Evolutionary conservation across 208 protist genomes (phyloP).

Genomic region (Acanthamoeba sp.): DNA sequence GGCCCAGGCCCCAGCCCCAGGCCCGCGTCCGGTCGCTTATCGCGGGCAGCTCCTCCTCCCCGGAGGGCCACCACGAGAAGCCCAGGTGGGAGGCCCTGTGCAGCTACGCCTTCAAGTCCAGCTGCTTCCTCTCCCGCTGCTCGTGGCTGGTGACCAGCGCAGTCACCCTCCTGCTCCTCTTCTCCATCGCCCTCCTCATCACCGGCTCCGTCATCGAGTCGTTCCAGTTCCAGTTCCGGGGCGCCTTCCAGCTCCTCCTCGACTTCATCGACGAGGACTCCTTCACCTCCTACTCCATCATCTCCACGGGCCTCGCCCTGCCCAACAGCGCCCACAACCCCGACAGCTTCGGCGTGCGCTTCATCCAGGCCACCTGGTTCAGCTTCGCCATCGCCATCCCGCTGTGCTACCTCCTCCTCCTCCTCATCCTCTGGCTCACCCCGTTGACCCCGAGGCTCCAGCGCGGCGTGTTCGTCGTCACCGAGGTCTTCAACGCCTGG

Average conservation of each 20-base stretch:
- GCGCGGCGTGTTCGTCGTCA: constrained; percentile 76
- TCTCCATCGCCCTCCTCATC: constrained; percentile 66
- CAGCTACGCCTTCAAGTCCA: constrained; percentile 13
- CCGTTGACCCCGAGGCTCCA: constrained; percentile 82
- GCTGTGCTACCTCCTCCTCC: constrained; percentile 82
- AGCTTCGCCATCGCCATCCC: constrained; percentile 86
- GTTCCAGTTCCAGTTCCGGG: constrained; percentile 81
- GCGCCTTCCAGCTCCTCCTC: constrained; percentile 23
- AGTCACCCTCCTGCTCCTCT: constrained; percentile 62
- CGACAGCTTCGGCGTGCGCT: constrained; percentile 63
- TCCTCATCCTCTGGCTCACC: constrained; percentile 87
- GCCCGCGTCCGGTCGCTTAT: too few relatives aligned
- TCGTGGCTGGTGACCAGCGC: not conserved
- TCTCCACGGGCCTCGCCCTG: constrained; percentile 75
- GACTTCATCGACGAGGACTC: constrained; percentile 70
- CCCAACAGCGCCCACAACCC: constrained; percentile 44
- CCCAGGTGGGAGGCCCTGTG: constrained; percentile 21
- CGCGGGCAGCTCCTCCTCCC: not conserved
- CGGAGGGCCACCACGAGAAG: not conserved
- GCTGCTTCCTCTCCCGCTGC: not conserved
- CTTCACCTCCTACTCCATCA: constrained; percentile 73
- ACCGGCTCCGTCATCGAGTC: constrained; percentile 69
- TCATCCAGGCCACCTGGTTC: constrained; percentile 83
- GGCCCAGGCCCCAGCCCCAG: not conserved
- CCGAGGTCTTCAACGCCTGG: constrained; percentile 94